A percentile compares a stretch with the other conserved stretches of the same genome.
Conservation (phyloP, 2,329 filamentous ascomycete species). For the Pseudopyricularia cyperi region DNA sequence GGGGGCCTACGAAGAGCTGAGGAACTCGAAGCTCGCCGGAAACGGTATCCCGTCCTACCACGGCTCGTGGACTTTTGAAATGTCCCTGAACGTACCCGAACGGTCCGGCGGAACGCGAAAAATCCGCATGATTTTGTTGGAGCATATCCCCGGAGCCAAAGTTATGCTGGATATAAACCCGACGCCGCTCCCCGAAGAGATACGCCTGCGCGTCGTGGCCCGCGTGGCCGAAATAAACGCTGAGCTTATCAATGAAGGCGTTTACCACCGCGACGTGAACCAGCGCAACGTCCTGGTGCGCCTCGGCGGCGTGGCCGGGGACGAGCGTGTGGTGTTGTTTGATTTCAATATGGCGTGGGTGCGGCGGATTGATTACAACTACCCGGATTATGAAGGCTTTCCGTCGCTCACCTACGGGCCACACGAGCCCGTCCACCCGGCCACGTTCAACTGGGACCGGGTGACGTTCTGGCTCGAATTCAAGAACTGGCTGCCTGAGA, state of each 20-base stretch:
- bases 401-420: background rate
- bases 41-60: conserved; percentile 18
- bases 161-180: background rate
- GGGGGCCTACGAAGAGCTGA: conserved; percentile 56
- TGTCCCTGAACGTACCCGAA: conserved; percentile 1
- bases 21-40: conserved; percentile 47
- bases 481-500: background rate
- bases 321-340: background rate
- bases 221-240: background rate
- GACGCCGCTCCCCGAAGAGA: background rate
- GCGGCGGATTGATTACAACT: background rate
- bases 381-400: background rate
- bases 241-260: background rate
- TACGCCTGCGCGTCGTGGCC: conserved; percentile 2
- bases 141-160: background rate
- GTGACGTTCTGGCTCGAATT: background rate
- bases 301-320: no score
- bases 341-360: background rate
- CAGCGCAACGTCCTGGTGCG: conserved; percentile 3
- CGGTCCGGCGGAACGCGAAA: background rate
- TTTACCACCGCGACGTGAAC: conserved; percentile 2
- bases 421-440: background rate
- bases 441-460: background rate
- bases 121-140: conserved; percentile 5
- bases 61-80: conserved; percentile 5